A percentile compares a stretch with the other conserved stretches of the same genome.
phyloP scores from a whole-genome alignment of 176 grass and related monocot species.

The Chrysopogon serrulatus region DNA sequence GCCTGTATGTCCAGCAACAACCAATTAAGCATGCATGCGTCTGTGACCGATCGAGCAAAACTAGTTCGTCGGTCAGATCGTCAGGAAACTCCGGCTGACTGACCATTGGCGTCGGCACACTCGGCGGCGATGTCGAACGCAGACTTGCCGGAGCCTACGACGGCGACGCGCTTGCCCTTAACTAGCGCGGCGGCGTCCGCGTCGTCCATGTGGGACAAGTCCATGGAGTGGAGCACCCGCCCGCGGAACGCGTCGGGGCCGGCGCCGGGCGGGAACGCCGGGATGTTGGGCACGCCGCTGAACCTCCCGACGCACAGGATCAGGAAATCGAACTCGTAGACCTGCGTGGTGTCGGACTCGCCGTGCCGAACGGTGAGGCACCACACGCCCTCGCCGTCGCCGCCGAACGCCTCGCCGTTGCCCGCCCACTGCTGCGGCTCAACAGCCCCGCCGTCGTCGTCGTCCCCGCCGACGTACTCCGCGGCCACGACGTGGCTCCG shows the following conservation, averaged over 20 bases:
- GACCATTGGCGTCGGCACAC: slow-evolving; percentile 42
- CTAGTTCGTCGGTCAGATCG: not conserved
- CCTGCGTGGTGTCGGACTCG: not conserved
- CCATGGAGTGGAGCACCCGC: slow-evolving; percentile 64
- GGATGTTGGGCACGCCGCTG: slow-evolving; percentile 70
- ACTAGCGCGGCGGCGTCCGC: slow-evolving; percentile 30
- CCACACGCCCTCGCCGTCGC: slow-evolving; percentile 18
- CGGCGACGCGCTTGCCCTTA: slow-evolving; percentile 41
- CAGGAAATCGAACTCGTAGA: slow-evolving; percentile 62
- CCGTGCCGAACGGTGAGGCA: slow-evolving; percentile 24
- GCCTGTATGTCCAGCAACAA: not conserved
- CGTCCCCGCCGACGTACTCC: slow-evolving; percentile 25
- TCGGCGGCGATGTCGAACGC: slow-evolving; percentile 40
- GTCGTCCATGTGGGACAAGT: slow-evolving; percentile 37
- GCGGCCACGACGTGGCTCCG: slow-evolving; percentile 28
- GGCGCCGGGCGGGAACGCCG: slow-evolving; percentile 28
- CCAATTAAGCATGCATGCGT: not conserved
- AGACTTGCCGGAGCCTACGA: slow-evolving; percentile 44
- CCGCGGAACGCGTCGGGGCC: slow-evolving; percentile 59
- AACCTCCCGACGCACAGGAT: slow-evolving; percentile 77
- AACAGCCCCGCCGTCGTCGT: not conserved
- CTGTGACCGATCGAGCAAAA: not conserved
- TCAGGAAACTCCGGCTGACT: not conserved
- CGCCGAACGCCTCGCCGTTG: slow-evolving; percentile 72
- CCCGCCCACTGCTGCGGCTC: slow-evolving; percentile 41